Evolutionary conservation across 352 stramenopile genomes (phyloP).

Genomic region (Phytophthora sojae): DNA sequence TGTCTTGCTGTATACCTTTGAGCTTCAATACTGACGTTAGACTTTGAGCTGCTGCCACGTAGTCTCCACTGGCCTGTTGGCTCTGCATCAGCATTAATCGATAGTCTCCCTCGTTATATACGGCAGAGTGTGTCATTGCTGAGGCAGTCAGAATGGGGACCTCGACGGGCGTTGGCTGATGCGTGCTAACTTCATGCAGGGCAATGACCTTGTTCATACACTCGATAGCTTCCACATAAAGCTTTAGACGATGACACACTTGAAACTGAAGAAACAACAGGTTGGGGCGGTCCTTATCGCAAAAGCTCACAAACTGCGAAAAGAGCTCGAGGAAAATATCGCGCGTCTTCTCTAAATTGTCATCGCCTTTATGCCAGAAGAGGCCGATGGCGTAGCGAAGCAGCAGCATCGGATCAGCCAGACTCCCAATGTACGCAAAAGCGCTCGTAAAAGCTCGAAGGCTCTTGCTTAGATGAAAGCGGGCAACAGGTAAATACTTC

Average conservation of each 20-base stretch:
- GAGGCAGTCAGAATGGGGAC: slow-evolving; percentile 2
- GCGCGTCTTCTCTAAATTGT: slow-evolving; percentile 59
- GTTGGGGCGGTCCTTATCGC: slow-evolving; percentile 62
- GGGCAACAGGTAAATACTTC: slow-evolving; percentile 64
- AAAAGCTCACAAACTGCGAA: slow-evolving; percentile 65
- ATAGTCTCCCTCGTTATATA: slow-evolving; percentile 60
- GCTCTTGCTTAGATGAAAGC: slow-evolving; percentile 61
- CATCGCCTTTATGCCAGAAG: slow-evolving; percentile 62
- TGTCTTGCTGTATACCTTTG: slow-evolving; percentile 41
- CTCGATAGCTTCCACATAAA: slow-evolving; percentile 60
- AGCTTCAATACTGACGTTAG: slow-evolving; percentile 52
- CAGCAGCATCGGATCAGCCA: slow-evolving; percentile 65
- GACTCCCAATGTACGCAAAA: slow-evolving; percentile 70
- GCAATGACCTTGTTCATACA: slow-evolving; percentile 54
- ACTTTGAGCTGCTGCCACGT: slow-evolving; percentile 54
- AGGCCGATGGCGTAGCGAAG: slow-evolving; percentile 69
- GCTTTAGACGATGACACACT: slow-evolving; percentile 58
- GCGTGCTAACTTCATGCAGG: slow-evolving; percentile 14
- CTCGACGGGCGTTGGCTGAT: neutral
- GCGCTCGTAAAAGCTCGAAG: slow-evolving; percentile 66
- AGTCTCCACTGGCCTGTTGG: slow-evolving; percentile 68
- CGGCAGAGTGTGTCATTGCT: slow-evolving; percentile 6
- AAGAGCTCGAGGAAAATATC: slow-evolving; percentile 69
- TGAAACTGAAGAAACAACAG: slow-evolving; percentile 75
- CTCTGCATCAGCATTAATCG: slow-evolving; percentile 74